These are phyloP conservation scores for Ananas comosus DNA, from an alignment of 176 grass and related monocot genomes.

Conservation along the genomic window DNA sequence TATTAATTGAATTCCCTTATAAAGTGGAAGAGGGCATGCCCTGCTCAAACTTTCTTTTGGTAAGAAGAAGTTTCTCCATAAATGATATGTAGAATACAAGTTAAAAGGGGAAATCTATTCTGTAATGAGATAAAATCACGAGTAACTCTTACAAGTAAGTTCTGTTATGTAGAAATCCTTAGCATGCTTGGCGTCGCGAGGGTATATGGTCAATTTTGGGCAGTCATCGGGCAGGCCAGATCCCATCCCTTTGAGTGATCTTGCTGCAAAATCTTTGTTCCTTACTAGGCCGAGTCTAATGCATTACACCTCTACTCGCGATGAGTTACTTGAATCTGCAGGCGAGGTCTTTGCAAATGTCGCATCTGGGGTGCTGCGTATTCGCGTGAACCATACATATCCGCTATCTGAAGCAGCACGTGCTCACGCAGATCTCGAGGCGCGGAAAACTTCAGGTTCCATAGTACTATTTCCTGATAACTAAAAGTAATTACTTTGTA, in stretches of 20 bases:
- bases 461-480: constrained; percentile 37
- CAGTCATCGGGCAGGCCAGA: constrained; percentile 47
- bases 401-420: constrained; percentile 40
- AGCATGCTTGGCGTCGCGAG: constrained; percentile 27
- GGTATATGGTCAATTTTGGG: constrained; percentile 54
- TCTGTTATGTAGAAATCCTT: constrained; percentile 32
- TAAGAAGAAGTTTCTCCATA: not conserved
- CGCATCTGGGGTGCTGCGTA: constrained; percentile 12
- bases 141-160: not conserved
- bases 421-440: constrained; percentile 41
- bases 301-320: constrained; percentile 38
- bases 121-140: not conserved
- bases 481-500: not conserved
- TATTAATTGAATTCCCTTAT: too few species aligned
- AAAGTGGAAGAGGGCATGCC: not conserved
- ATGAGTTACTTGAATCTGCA: constrained; percentile 37
- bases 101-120: not conserved
- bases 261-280: constrained; percentile 46
- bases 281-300: constrained; percentile 44
- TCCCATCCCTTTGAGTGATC: constrained; percentile 33
- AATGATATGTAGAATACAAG: not conserved
- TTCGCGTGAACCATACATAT: constrained; percentile 42
- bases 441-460: constrained; percentile 47
- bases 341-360: constrained; percentile 34
- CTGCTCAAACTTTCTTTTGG: not conserved